Conservation (phyloP, 176 grass and related monocot species). For the Carex kokanica region DNA sequence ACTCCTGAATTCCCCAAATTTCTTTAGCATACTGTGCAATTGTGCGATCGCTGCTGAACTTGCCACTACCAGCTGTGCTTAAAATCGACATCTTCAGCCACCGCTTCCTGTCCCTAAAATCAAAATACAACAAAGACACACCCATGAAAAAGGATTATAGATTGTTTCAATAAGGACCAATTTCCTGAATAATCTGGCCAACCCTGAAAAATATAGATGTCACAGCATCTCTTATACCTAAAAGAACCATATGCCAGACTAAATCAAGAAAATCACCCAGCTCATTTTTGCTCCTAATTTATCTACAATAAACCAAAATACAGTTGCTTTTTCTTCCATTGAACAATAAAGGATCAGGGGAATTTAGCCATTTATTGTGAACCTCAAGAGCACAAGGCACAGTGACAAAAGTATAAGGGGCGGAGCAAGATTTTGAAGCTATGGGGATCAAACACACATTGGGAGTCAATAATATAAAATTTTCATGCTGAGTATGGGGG, state of each 20-base stretch:
- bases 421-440: no score
- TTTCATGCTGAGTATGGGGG: no score
- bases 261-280: not conserved
- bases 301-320: not conserved
- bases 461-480: no score
- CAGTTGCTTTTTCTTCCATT: not conserved
- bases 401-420: not conserved
- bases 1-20: slow-evolving; percentile 77
- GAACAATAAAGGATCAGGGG: not conserved
- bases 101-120: slow-evolving; percentile 72
- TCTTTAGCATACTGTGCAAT: slow-evolving; percentile 91
- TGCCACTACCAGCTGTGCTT: slow-evolving; percentile 92
- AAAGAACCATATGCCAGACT: not conserved
- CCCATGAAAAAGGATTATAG: not conserved
- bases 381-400: not conserved
- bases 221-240: not conserved
- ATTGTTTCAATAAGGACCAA: not conserved
- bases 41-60: slow-evolving; percentile 97
- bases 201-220: not conserved
- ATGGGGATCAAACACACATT: no score
- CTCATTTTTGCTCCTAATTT: not conserved
- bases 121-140: not conserved
- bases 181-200: not conserved
- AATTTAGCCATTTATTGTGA: not conserved
- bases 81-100: slow-evolving; percentile 95